These are phyloP conservation scores for Cubamyces lactineus DNA, from an alignment of 768 basidiomycete species.

Conservation along the genomic window DNA sequence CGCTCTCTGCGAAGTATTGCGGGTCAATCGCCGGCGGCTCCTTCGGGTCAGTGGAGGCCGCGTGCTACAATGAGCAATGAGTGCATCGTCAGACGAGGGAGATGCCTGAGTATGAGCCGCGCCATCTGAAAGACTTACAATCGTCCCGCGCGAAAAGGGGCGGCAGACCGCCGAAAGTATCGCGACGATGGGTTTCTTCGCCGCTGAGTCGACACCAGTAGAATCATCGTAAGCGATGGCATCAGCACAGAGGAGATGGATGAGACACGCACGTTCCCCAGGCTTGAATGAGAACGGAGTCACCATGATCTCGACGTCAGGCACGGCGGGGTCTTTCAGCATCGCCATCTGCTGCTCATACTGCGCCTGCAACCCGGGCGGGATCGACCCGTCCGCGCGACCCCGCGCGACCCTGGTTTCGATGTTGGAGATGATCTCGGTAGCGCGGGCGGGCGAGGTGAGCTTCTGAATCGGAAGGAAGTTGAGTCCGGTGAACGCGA, in stretches of 20 bases:
- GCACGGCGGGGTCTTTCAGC: constrained; percentile 22
- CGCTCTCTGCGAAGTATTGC: constrained; percentile 6
- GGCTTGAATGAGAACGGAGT: constrained; percentile 19
- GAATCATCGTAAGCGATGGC: too few relatives aligned
- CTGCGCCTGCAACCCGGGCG: constrained; percentile 31
- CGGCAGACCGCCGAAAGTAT: neutral
- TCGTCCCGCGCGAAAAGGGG: constrained; percentile 10
- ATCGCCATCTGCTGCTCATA: constrained; percentile 29
- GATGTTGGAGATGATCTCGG: neutral
- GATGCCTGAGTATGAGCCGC: too few relatives aligned
- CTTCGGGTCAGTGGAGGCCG: constrained; percentile 11
- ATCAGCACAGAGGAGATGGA: too few relatives aligned
- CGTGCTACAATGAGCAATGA: neutral
- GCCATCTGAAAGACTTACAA: neutral
- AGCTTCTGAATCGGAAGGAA: constrained; percentile 1
- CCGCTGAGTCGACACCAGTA: too few relatives aligned
- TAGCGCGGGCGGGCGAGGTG: neutral
- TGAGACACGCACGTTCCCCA: too few relatives aligned
- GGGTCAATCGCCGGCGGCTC: constrained; percentile 8
- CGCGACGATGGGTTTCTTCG: neutral
- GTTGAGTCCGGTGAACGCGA: constrained; percentile 8
- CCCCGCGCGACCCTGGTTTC: neutral
- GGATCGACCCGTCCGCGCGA: neutral
- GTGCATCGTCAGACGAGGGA: too few relatives aligned
- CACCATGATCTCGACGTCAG: constrained; percentile 31